Base-by-base conservation (phyloP, 2,329 filamentous ascomycete species). In the Penicillium sp. region DNA sequence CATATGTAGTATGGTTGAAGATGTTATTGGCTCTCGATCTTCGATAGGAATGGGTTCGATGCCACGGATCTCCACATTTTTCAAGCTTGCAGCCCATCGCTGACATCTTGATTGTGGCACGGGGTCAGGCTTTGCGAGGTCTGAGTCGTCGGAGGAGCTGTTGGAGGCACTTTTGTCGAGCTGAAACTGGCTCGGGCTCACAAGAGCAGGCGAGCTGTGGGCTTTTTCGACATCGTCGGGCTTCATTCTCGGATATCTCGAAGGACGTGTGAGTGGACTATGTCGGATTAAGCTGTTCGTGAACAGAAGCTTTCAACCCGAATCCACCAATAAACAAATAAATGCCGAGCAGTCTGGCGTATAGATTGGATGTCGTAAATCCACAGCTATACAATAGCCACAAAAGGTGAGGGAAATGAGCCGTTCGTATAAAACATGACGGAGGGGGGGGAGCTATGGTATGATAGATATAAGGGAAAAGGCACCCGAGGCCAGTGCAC, bases 1-100 rank as follows among this genome's bases (percentile, higher is more conserved):
- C 64, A 73, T 72, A 44, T 72, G 66, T n/a, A 73, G 61, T 8
- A 64, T 64, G 1, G 64, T 64, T 1, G 68, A 68, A 23, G 66
- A 27, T 25, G 63, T 70, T 17, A 67, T 53, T 19, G 62, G 55
- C 41, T 71, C 53, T 19, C 71, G 68, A 25, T 73, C 66, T 45
- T 72, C 65, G 27, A 66, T 31, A 3, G 69, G 57, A 21, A 73
- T 62, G 0, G 64, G 70, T 55, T 68, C 66, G 36, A 73, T 69
- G 0, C 70, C 70, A 2, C 63, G 60, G 6, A 56, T 57, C 47
- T 73, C 71, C 21, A 69, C 61, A 33, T 60, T 60, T 45, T 64
- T 71, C 54, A 73, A 51, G 23, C 52, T 56, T n/a, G 54, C 27
- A 5, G 66, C 53, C 62, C 66, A 70, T 64, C 61, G 63, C n/a